Evolutionary conservation across 495 filamentous ascomycete genomes (phyloP), one percentile per base, ranked within the genome.

Genomic region (Lepidopterella palustris): DNA sequence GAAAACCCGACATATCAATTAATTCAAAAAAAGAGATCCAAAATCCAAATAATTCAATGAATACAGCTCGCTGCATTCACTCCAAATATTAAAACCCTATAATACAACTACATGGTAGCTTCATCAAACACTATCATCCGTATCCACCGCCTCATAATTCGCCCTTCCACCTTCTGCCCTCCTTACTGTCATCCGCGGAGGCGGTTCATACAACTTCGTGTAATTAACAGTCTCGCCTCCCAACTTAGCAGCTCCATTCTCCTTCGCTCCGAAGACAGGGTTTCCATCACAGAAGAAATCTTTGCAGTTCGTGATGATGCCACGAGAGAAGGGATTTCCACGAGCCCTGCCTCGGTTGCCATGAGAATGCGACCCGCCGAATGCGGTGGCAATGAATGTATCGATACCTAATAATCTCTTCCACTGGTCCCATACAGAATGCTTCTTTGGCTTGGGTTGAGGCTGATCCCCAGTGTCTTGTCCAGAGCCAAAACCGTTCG

Each of bases 221-320:
- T 96, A 98, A 71, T 96, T 88, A 55, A 98, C 82, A 15, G 77
- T 65, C 62, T 88, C 81, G 13, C 93, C 92, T 10, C 83, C 89
- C 4, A 98, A 73, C 73, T 90, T 78, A 1, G 84, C 89, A 25
- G 81, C 77, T 4, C 91, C 92, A 55, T 81, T 84, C 61, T 87
- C 81, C 28, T 88, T 81, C 57, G 78, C 79, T 32, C 88, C 84
- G 73, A 97, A 90, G 28, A 95, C 66, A 6, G 93, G 91, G 18
- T 86, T 83, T 0, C 88, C 82, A 68, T 97, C 93, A 65, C 88
- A 90, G 89, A 90, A 98, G 72, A 98, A 98, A 72, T 98, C 93
- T 57, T 84, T 90, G 68, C 92, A 97, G 64, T 98, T 98, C 29
- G 83, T 84, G 26, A 92, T 60, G 15, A 89, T 70, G 18, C 95